Evolutionary conservation across 306 rosid species (phyloP).

Genomic region (Corylus heterophylla): DNA sequence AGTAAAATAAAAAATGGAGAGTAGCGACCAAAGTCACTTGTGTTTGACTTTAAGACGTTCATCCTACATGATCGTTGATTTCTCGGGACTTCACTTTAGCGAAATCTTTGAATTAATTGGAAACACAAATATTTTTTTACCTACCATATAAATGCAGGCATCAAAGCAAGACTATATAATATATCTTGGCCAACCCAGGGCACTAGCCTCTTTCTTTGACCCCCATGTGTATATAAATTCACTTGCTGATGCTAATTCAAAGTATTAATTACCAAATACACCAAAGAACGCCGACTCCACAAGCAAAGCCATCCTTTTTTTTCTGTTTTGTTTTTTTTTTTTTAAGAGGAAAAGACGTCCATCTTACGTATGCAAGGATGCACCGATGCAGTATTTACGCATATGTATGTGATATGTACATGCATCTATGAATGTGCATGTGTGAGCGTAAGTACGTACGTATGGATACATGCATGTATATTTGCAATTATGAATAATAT

Average conservation of each 20-base stretch:
- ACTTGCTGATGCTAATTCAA: conserved; percentile 7
- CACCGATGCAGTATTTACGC: too few relatives aligned
- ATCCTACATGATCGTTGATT: not conserved
- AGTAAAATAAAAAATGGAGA: too few relatives aligned
- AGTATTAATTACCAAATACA: not conserved
- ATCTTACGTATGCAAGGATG: not conserved
- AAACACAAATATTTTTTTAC: not conserved
- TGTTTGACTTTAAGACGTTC: not conserved
- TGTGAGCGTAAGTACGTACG: too few relatives aligned
- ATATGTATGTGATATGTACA: too few relatives aligned
- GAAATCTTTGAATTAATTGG: too few relatives aligned
- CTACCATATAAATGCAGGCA: not conserved
- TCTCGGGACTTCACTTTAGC: not conserved
- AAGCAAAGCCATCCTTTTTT: not conserved
- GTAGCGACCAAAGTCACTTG: not conserved
- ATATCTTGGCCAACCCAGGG: not conserved
- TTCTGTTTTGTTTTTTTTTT: too few relatives aligned
- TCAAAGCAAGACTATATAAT: not conserved
- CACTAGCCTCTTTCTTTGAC: conserved; percentile 37
- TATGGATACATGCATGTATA: too few relatives aligned
- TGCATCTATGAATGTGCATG: too few relatives aligned
- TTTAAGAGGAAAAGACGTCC: not conserved
- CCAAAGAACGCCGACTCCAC: not conserved
- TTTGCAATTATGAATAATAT: too few relatives aligned
- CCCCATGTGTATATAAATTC: not conserved